These are phyloP conservation scores for Paxillus involutus DNA, from an alignment of 768 basidiomycete genomes.

Conservation along the genomic window DNA sequence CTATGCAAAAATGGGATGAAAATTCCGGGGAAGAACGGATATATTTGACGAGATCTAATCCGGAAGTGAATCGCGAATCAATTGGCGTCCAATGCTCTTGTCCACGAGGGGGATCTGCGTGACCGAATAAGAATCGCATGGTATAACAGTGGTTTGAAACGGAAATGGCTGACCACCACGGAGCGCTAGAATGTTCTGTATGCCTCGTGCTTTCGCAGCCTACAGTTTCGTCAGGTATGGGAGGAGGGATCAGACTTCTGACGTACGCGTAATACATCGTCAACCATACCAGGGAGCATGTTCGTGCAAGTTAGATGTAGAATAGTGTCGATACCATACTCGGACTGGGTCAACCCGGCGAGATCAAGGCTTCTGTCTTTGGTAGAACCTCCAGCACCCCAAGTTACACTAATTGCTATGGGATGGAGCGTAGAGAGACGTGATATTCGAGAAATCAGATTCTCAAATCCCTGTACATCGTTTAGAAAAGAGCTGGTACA, in stretches of 20 bases:
- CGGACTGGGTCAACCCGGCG: slow-evolving; percentile 70
- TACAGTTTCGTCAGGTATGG: slow-evolving; percentile 25
- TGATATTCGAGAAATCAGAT: slow-evolving; percentile 84
- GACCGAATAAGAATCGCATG: not conserved
- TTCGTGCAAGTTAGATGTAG: slow-evolving; percentile 98
- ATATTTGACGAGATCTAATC: slow-evolving; percentile 86
- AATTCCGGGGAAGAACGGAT: slow-evolving; percentile 79
- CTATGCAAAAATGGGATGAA: slow-evolving; percentile 85
- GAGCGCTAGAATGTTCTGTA: slow-evolving; percentile 88
- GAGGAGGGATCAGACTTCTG: not conserved
- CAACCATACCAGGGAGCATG: slow-evolving; percentile 87
- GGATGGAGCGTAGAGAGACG: slow-evolving; percentile 77
- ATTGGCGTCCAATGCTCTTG: slow-evolving; percentile 91
- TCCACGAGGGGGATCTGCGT: slow-evolving; percentile 85
- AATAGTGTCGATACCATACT: slow-evolving; percentile 80
- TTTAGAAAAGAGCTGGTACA: slow-evolving; percentile 3
- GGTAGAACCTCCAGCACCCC: slow-evolving; percentile 96
- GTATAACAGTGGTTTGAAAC: not conserved
- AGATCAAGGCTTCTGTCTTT: slow-evolving; percentile 86
- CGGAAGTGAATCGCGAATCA: slow-evolving; percentile 82
- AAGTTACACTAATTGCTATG: slow-evolving; percentile 88
- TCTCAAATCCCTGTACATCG: slow-evolving; percentile 75
- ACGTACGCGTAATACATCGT: slow-evolving; percentile 78
- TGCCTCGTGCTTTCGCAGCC: slow-evolving; percentile 79
- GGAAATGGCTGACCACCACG: slow-evolving; percentile 67